A percentile compares a stretch with the other conserved stretches of the same genome.
These are phyloP conservation scores for Backusella parvicylindrica DNA, from an alignment of 192 early-diverging fungal species.

Conservation along the genomic window DNA sequence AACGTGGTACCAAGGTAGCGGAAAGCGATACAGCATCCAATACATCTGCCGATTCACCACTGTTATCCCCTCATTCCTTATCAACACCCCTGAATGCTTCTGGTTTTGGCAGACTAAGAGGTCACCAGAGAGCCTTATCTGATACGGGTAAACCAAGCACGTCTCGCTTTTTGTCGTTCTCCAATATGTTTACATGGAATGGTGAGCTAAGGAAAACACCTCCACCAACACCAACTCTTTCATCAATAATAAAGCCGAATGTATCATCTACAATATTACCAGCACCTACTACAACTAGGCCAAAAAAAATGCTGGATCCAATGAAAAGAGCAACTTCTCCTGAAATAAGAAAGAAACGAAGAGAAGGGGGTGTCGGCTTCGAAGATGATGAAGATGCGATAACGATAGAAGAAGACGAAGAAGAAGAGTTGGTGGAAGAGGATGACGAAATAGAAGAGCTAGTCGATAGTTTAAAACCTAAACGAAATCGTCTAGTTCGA, in stretches of 20 bases:
- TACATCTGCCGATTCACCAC: background rate
- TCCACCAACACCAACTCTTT: background rate
- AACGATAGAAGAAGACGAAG: background rate
- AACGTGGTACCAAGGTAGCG: background rate
- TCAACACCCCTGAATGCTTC: background rate
- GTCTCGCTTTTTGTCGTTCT: conserved; percentile 10
- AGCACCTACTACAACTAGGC: background rate
- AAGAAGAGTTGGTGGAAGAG: background rate
- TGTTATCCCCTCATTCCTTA: background rate
- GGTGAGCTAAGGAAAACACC: background rate
- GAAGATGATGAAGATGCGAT: background rate
- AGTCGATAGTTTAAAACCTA: background rate
- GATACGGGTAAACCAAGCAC: conserved; percentile 4
- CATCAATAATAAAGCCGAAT: background rate
- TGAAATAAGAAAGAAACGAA: background rate
- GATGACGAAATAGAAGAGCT: background rate
- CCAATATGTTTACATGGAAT: conserved; percentile 7
- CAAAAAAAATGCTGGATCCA: background rate
- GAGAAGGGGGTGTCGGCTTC: background rate
- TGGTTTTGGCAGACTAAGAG: background rate
- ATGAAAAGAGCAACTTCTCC: background rate
- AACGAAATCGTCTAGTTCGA: conserved; percentile 4
- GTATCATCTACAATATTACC: background rate
- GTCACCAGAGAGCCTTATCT: conserved; percentile 15
- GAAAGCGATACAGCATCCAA: background rate